Evolutionary conservation across 139 green algal genomes (phyloP).

Genomic region (Micractinium sp.): DNA sequence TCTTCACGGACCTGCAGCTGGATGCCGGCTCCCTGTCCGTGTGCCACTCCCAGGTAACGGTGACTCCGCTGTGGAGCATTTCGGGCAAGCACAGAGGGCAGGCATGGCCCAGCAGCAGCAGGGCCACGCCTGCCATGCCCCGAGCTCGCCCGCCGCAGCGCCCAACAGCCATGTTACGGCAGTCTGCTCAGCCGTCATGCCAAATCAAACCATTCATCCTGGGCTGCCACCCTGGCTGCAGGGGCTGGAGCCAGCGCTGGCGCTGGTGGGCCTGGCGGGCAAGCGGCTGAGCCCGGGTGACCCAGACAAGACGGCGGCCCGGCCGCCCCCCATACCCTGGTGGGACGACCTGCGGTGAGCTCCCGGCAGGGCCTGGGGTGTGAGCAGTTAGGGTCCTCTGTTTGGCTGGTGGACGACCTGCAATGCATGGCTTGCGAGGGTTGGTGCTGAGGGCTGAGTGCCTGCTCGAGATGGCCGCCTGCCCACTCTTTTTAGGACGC

Average conservation of each 20-base stretch:
- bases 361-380: no score
- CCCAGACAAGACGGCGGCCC: constrained; percentile 49
- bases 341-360: constrained; percentile 61
- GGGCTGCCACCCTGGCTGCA: neutral
- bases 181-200: neutral
- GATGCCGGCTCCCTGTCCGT: constrained; percentile 46
- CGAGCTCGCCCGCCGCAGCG: no score
- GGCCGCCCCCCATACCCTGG: constrained; percentile 48
- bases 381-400: no score
- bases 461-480: no score
- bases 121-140: no score
- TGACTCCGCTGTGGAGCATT: no score
- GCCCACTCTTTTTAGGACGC: no score
- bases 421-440: no score
- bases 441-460: no score
- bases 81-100: neutral
- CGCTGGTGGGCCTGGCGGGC: constrained; percentile 52
- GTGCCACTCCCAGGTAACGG: constrained; percentile 42
- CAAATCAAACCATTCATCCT: no score
- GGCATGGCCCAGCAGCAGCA: neutral
- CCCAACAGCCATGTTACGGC: no score
- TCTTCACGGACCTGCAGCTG: constrained; percentile 71
- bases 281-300: constrained; percentile 59
- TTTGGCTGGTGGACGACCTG: no score
- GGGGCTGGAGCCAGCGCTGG: constrained; percentile 66